Evolutionary conservation across 2,329 filamentous ascomycete species (phyloP), one percentile per base, ranked within the genome.

Genomic region (Fusarium mangiferae): DNA sequence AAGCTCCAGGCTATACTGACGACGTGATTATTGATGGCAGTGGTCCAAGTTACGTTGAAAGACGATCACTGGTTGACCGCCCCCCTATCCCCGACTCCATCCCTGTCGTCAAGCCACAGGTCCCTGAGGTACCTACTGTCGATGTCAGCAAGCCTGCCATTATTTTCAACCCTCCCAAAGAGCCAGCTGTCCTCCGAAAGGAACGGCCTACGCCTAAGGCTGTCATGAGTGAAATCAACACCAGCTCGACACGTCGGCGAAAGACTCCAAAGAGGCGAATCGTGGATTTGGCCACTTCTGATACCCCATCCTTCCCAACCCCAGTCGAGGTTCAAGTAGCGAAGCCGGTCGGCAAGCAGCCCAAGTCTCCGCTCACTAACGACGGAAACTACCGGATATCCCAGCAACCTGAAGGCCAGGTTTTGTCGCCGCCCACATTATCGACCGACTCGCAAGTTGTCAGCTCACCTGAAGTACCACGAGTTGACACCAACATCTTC

Each of bases 21-120:
- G 96, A 99, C 79, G 91, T 98, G 68, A 87, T 94, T 51, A 96
- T 99, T 76, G 96, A 99, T 81, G 92, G 93, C 5, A 90, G 90
- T 39, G 92, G 92, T 0, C 96, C 96, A 2, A 92, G 89, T n/a
- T 97, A 94, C 79, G 89, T 91, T 22, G 96, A 99, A 85, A 92
- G 91, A 80, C 94, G 94, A 78, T 92, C 93, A 74, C 87, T 99
- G 48, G 89, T 95, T 10, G 95, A 98, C 57, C 91, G 95, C 52
- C 93, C 88, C 17, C 92, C 93, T 5, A 91, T 97, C 76, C 90
- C 92, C 24, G 89, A 93, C 33, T 91, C 89, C 42, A 91, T 95
- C 14, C 94, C 95, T 0, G 91, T 97, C 22, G 89, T 97, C 66
- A 94, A 92, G 80, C 90, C 92, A 20, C 86, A 87, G 33, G 86